Conservation (phyloP, 148 eudicot genomes). For the Amaranthus hypochondriacus region DNA sequence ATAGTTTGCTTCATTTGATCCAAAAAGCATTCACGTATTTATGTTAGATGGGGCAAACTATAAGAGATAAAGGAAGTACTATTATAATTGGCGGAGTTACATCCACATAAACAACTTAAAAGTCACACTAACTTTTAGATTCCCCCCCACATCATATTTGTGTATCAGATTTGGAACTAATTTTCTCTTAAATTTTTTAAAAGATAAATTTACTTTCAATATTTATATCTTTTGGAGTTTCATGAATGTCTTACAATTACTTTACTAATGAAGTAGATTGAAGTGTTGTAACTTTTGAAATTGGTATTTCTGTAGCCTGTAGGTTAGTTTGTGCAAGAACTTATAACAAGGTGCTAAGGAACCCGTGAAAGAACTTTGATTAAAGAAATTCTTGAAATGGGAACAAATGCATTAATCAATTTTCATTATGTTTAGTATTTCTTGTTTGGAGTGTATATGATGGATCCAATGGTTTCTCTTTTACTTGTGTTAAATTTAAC, state of each 20-base stretch:
- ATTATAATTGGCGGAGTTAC: not conserved
- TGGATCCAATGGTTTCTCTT: not conserved
- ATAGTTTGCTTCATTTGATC: no score
- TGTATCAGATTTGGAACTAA: not conserved
- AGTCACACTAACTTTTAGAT: not conserved
- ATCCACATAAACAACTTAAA: not conserved
- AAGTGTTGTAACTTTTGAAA: not conserved
- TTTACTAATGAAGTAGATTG: no score
- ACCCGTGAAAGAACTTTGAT: not conserved
- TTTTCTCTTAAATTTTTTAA: not conserved
- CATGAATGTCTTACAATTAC: slow-evolving; percentile 3
- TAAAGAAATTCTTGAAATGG: not conserved
- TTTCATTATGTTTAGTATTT: not conserved
- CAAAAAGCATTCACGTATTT: no score
- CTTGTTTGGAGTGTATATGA: not conserved
- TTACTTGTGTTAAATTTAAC: not conserved
- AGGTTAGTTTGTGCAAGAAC: no score
- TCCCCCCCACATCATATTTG: not conserved
- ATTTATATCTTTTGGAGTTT: not conserved
- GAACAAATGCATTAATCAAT: not conserved
- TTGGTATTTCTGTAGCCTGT: not conserved
- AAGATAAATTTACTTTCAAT: no score
- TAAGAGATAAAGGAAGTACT: no score
- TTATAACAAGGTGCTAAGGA: no score
- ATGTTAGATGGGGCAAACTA: no score